Base-by-base conservation (phyloP, 768 basidiomycete species). In the Holtermanniella nyarrowii region DNA sequence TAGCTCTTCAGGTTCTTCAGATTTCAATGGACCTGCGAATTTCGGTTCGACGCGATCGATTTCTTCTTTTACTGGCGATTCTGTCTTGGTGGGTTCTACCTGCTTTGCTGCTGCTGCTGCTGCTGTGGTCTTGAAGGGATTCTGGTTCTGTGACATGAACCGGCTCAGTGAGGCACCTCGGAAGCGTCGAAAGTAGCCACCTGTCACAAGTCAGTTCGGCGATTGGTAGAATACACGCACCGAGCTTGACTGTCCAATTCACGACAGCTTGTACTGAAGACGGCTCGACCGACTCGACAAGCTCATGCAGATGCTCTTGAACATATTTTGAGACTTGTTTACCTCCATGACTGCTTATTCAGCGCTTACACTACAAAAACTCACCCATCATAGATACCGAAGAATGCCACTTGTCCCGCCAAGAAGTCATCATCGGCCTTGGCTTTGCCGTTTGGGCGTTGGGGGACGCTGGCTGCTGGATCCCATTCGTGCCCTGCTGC, bases 341-440 rank as follows among this genome's bases (percentile, higher is more conserved):
- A 7, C 90, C 90, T 5, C 90, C 90, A 63, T 95, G 90, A 5
- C 87, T 89, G 53, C n/a, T 11, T 27, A 26, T 2, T 52, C 48
- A 57, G 54, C 46, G 49, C 10, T 22, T 5, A n/a, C 3, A 7
- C 44, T 10, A 22, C 43, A 43, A 31, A 43, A 23, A 68, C 78
- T 51, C 61, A 86, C 86, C 90, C 90, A 53, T 95, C 90, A 68
- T 89, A 95, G 51, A 95, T 83, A 25, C 89, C 90, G 31, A 88
- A 80, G 60, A 86, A 89, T 4, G 88, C 77, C 5, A 82, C 85
- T 69, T 95, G 88, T 24, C 80, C 74, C 1, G 85, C 77, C 20
- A 87, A 73, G 4, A 77, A 73, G 26, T 81, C 76, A 1, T 76
- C 47, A 3, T 58, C 62, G 5, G 61, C 77, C 7, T 56, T 45